phyloP scores from a whole-genome alignment of 2,329 filamentous ascomycete species.

The Fusarium vanettenii region DNA sequence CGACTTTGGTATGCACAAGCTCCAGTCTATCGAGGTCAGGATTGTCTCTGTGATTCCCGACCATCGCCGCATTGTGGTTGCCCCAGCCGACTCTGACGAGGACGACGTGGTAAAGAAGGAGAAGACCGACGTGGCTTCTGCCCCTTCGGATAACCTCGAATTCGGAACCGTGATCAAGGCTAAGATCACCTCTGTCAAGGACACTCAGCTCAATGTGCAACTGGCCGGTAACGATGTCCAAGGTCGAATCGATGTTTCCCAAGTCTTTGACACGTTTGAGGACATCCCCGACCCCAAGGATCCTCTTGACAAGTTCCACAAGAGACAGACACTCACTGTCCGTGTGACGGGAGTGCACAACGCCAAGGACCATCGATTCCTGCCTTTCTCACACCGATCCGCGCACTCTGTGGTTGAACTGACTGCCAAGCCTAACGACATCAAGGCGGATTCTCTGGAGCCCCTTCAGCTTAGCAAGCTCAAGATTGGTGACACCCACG shows the following conservation, averaged over 20 bases:
- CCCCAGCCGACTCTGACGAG: slow-evolving; percentile 60
- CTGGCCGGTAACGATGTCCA: slow-evolving; percentile 79
- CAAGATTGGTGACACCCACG: slow-evolving; percentile 74
- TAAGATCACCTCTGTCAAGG: slow-evolving; percentile 84
- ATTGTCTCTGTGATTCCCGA: slow-evolving; percentile 79
- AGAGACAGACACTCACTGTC: slow-evolving; percentile 77
- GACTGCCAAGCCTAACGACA: slow-evolving; percentile 79
- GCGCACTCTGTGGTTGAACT: slow-evolving; percentile 88
- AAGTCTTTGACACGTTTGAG: slow-evolving; percentile 89
- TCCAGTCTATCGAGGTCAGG: slow-evolving; percentile 79
- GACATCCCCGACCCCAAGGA: slow-evolving; percentile 85
- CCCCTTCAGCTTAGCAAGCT: slow-evolving; percentile 79
- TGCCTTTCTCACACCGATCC: slow-evolving; percentile 88
- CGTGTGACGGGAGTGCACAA: slow-evolving; percentile 90
- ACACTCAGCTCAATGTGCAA: slow-evolving; percentile 91
- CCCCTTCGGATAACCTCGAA: slow-evolving; percentile 75
- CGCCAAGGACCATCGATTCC: slow-evolving; percentile 87
- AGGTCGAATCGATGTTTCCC: slow-evolving; percentile 92
- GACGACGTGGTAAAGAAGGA: slow-evolving; percentile 52
- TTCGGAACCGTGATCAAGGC: slow-evolving; percentile 81
- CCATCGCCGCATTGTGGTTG: slow-evolving; percentile 74
- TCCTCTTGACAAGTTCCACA: slow-evolving; percentile 78
- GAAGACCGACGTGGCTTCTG: slow-evolving; percentile 46
- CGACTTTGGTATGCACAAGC: slow-evolving; percentile 82
- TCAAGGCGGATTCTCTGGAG: slow-evolving; percentile 57